A percentile compares a stretch with the other conserved stretches of the same genome.
Conservation (phyloP, 805 yeast genomes). For the Candida sphagnicola region DNA sequence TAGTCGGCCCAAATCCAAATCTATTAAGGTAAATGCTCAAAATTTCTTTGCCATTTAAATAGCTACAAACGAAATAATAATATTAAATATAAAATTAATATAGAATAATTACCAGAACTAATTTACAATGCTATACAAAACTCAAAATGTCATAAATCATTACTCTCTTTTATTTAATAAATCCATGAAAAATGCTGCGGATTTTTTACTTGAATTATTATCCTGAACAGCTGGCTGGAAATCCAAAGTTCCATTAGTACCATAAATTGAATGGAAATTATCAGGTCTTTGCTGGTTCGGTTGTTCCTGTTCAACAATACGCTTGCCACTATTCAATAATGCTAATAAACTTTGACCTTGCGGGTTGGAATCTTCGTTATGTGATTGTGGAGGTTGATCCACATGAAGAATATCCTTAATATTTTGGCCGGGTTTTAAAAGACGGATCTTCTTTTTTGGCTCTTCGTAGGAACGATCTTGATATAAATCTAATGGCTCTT, state of each 20-base stretch:
- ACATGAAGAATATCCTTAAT: slow-evolving; percentile 9
- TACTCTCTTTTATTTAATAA: slow-evolving; percentile 1
- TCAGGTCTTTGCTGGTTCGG: background rate
- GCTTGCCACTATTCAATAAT: slow-evolving; percentile 14
- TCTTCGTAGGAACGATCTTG: slow-evolving; percentile 4
- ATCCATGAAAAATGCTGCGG: slow-evolving; percentile 3
- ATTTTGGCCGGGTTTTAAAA: slow-evolving; percentile 27
- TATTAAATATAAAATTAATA: background rate
- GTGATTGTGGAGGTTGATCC: slow-evolving; percentile 1
- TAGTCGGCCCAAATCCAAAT: slow-evolving; percentile 2
- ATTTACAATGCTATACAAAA: slow-evolving; percentile 2
- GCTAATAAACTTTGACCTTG: slow-evolving; percentile 20
- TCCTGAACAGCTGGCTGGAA: background rate
- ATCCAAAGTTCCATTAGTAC: background rate
- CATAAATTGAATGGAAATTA: slow-evolving; percentile 1
- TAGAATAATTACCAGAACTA: background rate
- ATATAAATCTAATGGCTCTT: slow-evolving; percentile 1
- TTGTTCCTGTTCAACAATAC: background rate
- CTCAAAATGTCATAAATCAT: background rate
- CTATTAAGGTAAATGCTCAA: slow-evolving; percentile 9
- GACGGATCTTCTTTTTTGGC: slow-evolving; percentile 16
- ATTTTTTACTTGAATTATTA: slow-evolving; percentile 1
- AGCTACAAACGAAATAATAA: background rate
- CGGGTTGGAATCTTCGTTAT: slow-evolving; percentile 4
- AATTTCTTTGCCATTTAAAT: slow-evolving; percentile 8